These are phyloP conservation scores for Bombardia bombarda DNA, from an alignment of 495 filamentous ascomycete species.

Conservation along the genomic window DNA sequence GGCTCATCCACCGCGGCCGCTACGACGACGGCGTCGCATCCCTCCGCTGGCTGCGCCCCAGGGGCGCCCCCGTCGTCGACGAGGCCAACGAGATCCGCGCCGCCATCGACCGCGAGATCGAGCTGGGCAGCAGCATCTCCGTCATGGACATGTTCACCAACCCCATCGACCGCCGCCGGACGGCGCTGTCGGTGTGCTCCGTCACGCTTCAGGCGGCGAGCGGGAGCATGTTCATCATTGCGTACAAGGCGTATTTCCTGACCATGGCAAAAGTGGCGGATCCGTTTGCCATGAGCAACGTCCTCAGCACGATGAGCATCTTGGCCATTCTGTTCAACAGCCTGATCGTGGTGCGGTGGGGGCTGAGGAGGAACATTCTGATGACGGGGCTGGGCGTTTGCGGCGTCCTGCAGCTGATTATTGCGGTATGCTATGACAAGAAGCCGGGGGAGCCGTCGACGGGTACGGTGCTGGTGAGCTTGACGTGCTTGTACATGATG, in stretches of 20 bases:
- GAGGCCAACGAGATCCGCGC: constrained; percentile 47
- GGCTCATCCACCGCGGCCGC: constrained; percentile 46
- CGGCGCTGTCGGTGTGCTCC: constrained; percentile 39
- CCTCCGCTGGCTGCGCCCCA: constrained; percentile 39
- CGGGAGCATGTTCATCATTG: constrained; percentile 56
- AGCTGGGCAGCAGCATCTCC: constrained; percentile 30
- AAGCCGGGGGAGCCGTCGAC: constrained; percentile 35
- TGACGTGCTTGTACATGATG: constrained; percentile 50
- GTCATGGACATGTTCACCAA: constrained; percentile 47
- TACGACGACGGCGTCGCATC: constrained; percentile 41
- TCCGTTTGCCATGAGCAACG: constrained; percentile 52
- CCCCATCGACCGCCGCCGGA: constrained; percentile 45
- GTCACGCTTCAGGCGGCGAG: constrained; percentile 50
- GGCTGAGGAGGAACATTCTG: constrained; percentile 46
- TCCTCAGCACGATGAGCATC: constrained; percentile 48
- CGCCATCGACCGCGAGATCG: constrained; percentile 43
- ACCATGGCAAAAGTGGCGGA: constrained; percentile 52
- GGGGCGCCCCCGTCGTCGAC: constrained; percentile 28
- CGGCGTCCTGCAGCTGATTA: constrained; percentile 45
- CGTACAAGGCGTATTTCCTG: constrained; percentile 60
- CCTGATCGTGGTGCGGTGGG: constrained; percentile 44
- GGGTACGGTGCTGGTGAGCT: constrained; percentile 44
- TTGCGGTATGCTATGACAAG: constrained; percentile 47
- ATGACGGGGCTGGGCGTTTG: constrained; percentile 44
- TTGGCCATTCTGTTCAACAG: constrained; percentile 50